Base-by-base conservation (phyloP, 129 eudicot species). In the Lonicera japonica region DNA sequence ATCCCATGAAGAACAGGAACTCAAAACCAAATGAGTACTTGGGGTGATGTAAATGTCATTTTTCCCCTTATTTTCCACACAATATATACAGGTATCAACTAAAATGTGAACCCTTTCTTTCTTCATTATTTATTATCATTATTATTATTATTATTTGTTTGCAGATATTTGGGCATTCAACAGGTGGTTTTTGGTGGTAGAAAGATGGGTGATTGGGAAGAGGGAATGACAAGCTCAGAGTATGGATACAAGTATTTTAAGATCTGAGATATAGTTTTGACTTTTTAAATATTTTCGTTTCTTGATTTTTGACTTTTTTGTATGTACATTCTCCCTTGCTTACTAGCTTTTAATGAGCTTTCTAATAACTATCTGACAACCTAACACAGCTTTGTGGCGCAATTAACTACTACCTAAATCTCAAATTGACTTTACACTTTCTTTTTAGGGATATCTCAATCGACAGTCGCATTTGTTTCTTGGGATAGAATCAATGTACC, bases 181-280 rank as follows among this genome's bases (percentile, higher is more conserved):
- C 90, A 91, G 66, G 85, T 87, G 20, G 95, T 91, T 11, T 87
- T 91, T 41, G 98, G 98, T 47, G 98, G 96, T 36, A 76, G 81
- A 20, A 25, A 69, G 17, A 72, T 87, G 80, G 95, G 98, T 47
- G 96, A 91, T 54, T 87, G 96, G 95, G 98, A 91, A 69, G 98
- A 91, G 70, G 98, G 91, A 71, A 91, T 90, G 97, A 87, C 75
- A 39, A 75, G 78, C 67, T 71, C 94, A 0, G 88, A 80, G 25
- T 64, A 65, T 71, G 97, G 95, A 25, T 90, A 84, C 85, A 90
- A 83, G 56, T 67, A 65, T 70, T 86, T 89, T 68, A 80, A 89
- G 73, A 89, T 89, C 58, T 89, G 79, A 86, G 19, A 56, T 46
- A 29, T 2, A 1, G 36, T 29, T 29, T 29, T 29, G 36, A 29